Conservation (phyloP, 352 stramenopile species). For the Phytophthora citrophthora region DNA sequence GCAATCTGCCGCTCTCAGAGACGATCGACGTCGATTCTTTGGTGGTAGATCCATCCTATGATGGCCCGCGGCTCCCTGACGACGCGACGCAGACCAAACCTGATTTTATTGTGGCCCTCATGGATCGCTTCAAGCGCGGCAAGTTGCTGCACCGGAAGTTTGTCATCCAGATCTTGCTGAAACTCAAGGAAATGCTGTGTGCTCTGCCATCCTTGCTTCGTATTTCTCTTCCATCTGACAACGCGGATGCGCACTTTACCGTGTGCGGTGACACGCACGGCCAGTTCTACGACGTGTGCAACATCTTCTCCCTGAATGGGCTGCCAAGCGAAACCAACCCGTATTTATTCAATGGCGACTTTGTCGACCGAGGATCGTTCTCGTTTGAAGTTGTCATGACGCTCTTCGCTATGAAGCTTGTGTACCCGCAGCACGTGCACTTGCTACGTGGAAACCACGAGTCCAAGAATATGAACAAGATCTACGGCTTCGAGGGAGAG, state of each 20-base stretch:
- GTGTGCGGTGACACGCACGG: slow-evolving; percentile 99
- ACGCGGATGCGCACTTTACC: slow-evolving; percentile 85
- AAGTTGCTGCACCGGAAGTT: slow-evolving; percentile 99
- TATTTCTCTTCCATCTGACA: slow-evolving; percentile 55
- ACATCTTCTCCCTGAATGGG: slow-evolving; percentile 99
- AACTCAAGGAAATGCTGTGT: slow-evolving; percentile 92
- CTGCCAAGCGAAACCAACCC: slow-evolving; percentile 94
- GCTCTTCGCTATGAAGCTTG: slow-evolving; percentile 97
- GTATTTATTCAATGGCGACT: slow-evolving; percentile 99
- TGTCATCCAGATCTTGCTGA: slow-evolving; percentile 95
- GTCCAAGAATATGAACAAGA: slow-evolving; percentile 99
- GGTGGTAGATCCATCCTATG: slow-evolving; percentile 82
- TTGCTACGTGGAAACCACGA: slow-evolving; percentile 98
- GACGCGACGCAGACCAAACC: slow-evolving; percentile 60
- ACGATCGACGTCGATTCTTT: slow-evolving; percentile 92
- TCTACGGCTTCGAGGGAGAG: slow-evolving; percentile 99
- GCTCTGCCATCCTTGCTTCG: slow-evolving; percentile 92
- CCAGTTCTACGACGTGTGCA: slow-evolving; percentile 99
- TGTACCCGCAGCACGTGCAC: slow-evolving; percentile 94
- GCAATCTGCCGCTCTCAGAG: slow-evolving; percentile 92
- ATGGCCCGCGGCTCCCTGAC: slow-evolving; percentile 73
- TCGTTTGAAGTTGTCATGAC: slow-evolving; percentile 98
- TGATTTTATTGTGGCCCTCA: slow-evolving; percentile 92
- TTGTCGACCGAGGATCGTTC: slow-evolving; percentile 99
- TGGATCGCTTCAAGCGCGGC: slow-evolving; percentile 97